Evolutionary conservation across 2,329 filamentous ascomycete genomes (phyloP).

Genomic region (Xylaria arbuscula): DNA sequence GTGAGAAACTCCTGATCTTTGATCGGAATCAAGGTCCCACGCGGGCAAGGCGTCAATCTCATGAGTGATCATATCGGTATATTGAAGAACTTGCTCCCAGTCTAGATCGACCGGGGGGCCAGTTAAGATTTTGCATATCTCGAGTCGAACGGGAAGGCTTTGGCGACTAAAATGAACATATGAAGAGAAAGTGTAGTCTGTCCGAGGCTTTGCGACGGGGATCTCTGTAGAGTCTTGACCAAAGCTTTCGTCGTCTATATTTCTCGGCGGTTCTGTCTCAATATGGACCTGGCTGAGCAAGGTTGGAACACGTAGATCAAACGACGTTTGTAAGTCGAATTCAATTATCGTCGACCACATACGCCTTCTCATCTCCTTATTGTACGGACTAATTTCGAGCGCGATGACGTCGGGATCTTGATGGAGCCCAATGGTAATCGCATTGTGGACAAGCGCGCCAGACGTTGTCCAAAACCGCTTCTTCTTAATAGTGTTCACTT

Average conservation of each 20-base stretch:
- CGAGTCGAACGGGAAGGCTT: conserved; percentile 66
- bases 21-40: conserved; percentile 60
- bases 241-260: conserved; percentile 69
- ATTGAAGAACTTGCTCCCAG: conserved; percentile 71
- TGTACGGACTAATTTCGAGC: conserved; percentile 67
- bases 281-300: conserved; percentile 67
- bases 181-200: conserved; percentile 68
- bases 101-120: conserved; percentile 66
- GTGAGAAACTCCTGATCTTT: conserved; percentile 56
- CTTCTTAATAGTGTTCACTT: conserved; percentile 72
- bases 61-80: conserved; percentile 69
- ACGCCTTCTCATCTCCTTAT: conserved; percentile 70
- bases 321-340: conserved; percentile 71
- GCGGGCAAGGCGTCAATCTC: conserved; percentile 70
- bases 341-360: conserved; percentile 72
- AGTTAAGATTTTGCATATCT: conserved; percentile 67
- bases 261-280: conserved; percentile 66
- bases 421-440: conserved; percentile 68
- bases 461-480: conserved; percentile 71
- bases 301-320: conserved; percentile 69
- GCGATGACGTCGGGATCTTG: conserved; percentile 67
- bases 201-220: conserved; percentile 62
- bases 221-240: conserved; percentile 63
- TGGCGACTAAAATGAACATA: conserved; percentile 69
- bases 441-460: conserved; percentile 67